These are phyloP conservation scores for Candida hispaniensis DNA, from an alignment of 805 yeast species.

Conservation along the genomic window DNA sequence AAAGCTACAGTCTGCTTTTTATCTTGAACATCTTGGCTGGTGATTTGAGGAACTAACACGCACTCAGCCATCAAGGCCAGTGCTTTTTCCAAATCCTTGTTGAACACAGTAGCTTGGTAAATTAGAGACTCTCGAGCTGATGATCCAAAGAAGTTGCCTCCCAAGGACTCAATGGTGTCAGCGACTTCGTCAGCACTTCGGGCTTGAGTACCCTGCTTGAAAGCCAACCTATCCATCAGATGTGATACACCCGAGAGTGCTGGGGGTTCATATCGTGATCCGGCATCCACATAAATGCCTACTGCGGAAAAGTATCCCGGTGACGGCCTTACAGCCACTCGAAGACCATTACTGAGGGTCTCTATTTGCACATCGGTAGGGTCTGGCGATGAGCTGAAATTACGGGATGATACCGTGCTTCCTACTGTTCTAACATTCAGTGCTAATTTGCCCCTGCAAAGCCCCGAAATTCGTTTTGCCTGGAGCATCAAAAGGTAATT, in stretches of 20 bases:
- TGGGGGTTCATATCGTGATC: constrained; percentile 68
- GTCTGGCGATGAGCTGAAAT: constrained; percentile 6
- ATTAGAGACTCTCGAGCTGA: constrained; percentile 85
- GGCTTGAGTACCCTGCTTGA: constrained; percentile 27
- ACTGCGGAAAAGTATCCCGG: constrained; percentile 88
- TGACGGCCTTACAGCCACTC: constrained; percentile 71
- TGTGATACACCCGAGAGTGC: constrained; percentile 66
- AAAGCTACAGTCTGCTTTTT: constrained; percentile 64
- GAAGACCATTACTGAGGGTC: constrained; percentile 61
- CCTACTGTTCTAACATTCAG: too few species aligned
- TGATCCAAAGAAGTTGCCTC: constrained; percentile 91
- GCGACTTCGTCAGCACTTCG: constrained; percentile 56
- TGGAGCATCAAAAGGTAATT: too few species aligned
- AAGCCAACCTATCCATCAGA: constrained; percentile 75
- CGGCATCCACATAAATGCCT: constrained; percentile 84
- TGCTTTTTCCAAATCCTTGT: constrained; percentile 72
- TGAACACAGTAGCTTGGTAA: constrained; percentile 92
- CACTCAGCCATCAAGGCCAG: constrained; percentile 67
- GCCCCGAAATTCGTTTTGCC: too few species aligned
- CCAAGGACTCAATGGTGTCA: constrained; percentile 62
- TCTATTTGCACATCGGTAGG: constrained; percentile 7
- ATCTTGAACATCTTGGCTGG: constrained; percentile 60
- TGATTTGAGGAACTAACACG: constrained; percentile 55
- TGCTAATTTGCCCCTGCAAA: too few species aligned
- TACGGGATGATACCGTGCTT: too few species aligned